Percentiles rank a stretch among this genome's conserved stretches.
Evolutionary conservation across 2,329 filamentous ascomycete genomes (phyloP).

Genomic region (Exophiala dermatitidis): DNA sequence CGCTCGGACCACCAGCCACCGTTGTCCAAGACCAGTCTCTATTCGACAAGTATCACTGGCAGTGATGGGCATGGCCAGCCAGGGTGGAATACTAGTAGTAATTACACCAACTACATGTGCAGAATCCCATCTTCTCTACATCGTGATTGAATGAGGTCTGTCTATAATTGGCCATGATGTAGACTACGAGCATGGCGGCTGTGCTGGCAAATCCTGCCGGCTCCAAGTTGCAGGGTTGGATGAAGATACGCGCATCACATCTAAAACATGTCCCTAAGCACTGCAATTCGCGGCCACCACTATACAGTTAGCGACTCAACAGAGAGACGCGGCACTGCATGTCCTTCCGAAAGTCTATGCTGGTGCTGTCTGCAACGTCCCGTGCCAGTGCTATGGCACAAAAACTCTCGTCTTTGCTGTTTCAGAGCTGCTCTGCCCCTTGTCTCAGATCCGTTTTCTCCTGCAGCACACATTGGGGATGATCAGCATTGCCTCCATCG

Average conservation of each 20-base stretch:
- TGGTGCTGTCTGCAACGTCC: neutral
- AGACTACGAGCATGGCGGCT: neutral
- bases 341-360: neutral
- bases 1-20: conserved; percentile 1
- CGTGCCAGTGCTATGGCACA: neutral
- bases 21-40: neutral
- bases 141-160: neutral
- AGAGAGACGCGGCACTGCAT: neutral
- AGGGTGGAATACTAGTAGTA: too few relatives aligned
- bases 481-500: neutral
- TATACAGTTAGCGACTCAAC: too few relatives aligned
- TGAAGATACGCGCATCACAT: too few relatives aligned
- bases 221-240: too few relatives aligned
- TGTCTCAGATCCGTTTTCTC: conserved; percentile 7
- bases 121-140: neutral
- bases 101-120: neutral
- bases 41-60: too few relatives aligned
- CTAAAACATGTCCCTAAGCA: too few relatives aligned
- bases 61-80: too few relatives aligned
- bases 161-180: neutral
- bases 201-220: too few relatives aligned
- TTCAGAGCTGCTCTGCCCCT: conserved; percentile 12
- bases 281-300: too few relatives aligned
- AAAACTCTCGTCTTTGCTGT: conserved; percentile 2
- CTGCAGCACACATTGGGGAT: neutral